Evolutionary conservation across 345 rosid genomes (phyloP), one percentile per base, ranked within the genome.

Genomic region (Pugionium cornutum): DNA sequence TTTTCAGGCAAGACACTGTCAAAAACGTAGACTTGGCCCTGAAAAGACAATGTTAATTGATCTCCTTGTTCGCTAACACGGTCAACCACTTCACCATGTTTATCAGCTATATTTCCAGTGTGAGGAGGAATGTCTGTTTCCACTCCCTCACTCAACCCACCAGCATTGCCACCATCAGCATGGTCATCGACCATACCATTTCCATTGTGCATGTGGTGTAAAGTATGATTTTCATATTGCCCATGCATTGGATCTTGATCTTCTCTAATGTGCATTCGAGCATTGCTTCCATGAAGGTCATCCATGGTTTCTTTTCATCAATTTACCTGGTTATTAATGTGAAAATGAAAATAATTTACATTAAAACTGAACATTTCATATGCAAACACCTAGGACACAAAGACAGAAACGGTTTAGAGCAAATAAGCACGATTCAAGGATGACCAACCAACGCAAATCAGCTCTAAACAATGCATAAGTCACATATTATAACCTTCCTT

Each of bases 21-120:
- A 51, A 84, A 87, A 32, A 87, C 90, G 65, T 88, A 89, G 73
- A 89, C 89, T 71, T 86, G 88, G 3, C 88, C 96, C 33, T 86
- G 86, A 63, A 84, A 86, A 61, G 96, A 84, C 74, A 89, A 69
- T 2, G 89, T 86, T 40, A 89, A 79, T 44, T 83, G 92, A 63
- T 81, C 88, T 53, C 83, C 84, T 57, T 67, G 79, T 41, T 79
- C 82, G 64, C 73, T 76, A 59, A 77, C 62, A 27, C 62, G 81
- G 26, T 75, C 73, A 1, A 76, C 76, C 25, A 76, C 71, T 52
- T 76, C 79, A 47, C 85, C 58, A 64, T 66, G 86, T 53, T 53
- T 72, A 68, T 76, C 77, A 44, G 80, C 45, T 55, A 75, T 66
- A 61, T 78, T 83, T 35, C 79, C 86, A 32, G 85, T 82, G 47